Conservation (phyloP, 1,284 basidiomycete species). For the Leccinum solheimii region DNA sequence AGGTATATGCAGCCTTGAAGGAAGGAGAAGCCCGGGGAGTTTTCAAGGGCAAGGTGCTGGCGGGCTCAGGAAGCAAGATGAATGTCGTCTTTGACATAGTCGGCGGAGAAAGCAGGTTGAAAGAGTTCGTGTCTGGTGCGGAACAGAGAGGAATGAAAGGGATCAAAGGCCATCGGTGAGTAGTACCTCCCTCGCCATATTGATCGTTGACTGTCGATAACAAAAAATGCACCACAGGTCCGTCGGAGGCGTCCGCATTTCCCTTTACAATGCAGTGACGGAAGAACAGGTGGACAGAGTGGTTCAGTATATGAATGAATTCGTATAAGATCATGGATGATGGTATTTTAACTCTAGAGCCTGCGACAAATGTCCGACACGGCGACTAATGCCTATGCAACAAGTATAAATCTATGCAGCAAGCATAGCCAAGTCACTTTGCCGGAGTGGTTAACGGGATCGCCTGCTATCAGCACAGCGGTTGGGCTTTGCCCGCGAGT, state of each 20-base stretch:
- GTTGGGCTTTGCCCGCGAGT: slow-evolving; percentile 83
- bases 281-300: slow-evolving; percentile 70
- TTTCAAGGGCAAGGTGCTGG: slow-evolving; percentile 67
- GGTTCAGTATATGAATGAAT: slow-evolving; percentile 61
- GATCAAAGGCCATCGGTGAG: slow-evolving; percentile 89
- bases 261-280: slow-evolving; percentile 93
- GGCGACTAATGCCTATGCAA: fast-evolving
- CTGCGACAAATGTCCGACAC: background rate
- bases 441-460: slow-evolving; percentile 92
- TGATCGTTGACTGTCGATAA: slow-evolving; percentile 3
- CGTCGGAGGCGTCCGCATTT: slow-evolving; percentile 85
- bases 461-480: slow-evolving; percentile 76
- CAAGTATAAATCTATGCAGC: background rate
- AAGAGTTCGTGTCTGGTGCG: slow-evolving; percentile 77
- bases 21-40: slow-evolving; percentile 71
- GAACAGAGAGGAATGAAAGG: slow-evolving; percentile 78
- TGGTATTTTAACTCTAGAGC: slow-evolving; percentile 13
- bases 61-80: slow-evolving; percentile 86
- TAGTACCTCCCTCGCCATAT: slow-evolving; percentile 19
- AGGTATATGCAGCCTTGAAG: slow-evolving; percentile 72
- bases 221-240: slow-evolving; percentile 43
- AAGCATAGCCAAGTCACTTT: slow-evolving; percentile 58
- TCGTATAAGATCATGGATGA: slow-evolving; percentile 33
- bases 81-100: slow-evolving; percentile 84
- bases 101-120: slow-evolving; percentile 68